These are phyloP conservation scores for Xylaria longipes DNA, from an alignment of 495 filamentous ascomycete species.

Conservation along the genomic window DNA sequence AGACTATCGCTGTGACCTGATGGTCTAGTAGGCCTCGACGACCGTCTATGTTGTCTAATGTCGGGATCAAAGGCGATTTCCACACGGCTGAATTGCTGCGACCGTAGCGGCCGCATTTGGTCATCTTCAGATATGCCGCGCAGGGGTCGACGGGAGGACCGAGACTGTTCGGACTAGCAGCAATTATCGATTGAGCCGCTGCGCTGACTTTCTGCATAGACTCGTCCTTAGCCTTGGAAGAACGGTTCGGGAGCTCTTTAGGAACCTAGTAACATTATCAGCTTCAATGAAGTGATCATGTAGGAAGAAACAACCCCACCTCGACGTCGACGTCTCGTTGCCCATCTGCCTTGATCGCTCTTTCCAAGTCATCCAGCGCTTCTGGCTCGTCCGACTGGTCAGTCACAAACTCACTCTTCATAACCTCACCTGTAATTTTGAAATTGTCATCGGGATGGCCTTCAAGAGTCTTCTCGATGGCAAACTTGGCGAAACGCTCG, in stretches of 20 bases:
- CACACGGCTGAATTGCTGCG: conserved; percentile 30
- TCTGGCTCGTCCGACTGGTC: neutral
- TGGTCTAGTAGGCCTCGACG: conserved; percentile 33
- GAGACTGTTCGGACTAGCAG: conserved; percentile 28
- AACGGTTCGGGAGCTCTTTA: neutral
- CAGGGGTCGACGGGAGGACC: conserved; percentile 35
- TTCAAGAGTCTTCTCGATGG: conserved; percentile 28
- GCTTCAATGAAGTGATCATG: neutral
- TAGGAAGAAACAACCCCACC: conserved; percentile 16
- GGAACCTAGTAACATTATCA: conserved; percentile 1
- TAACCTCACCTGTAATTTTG: conserved; percentile 25
- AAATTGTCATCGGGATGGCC: conserved; percentile 24
- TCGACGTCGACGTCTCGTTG: conserved; percentile 35
- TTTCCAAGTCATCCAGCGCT: conserved; percentile 18
- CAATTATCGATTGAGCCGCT: conserved; percentile 27
- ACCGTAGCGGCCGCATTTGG: conserved; percentile 35
- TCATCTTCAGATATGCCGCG: conserved; percentile 31
- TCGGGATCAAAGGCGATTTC: conserved; percentile 32
- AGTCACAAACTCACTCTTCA: conserved; percentile 30
- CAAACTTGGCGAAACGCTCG: conserved; percentile 24
- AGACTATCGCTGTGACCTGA: conserved; percentile 37
- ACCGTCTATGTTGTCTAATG: conserved; percentile 25
- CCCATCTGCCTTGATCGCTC: conserved; percentile 26
- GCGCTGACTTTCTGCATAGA: conserved; percentile 25
- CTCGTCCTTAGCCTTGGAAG: conserved; percentile 20